Evolutionary conservation across 345 rosid species (phyloP), one percentile per base, ranked within the genome.

Genomic region (Boechera retrofracta): DNA sequence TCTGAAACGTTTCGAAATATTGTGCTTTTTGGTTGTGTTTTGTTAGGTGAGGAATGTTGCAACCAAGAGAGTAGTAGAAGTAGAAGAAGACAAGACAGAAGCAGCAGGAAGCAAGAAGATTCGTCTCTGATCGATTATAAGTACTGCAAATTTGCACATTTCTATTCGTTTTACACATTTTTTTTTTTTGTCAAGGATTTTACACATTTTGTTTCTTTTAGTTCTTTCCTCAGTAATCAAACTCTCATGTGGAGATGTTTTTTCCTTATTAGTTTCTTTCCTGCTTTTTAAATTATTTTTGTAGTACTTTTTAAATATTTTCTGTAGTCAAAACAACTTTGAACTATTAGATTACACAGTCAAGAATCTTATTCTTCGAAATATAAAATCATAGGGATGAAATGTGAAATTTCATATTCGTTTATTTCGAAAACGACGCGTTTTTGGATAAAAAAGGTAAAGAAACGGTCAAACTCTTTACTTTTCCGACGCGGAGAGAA

Each of bases 401-500:
- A 42, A 42, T 1, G 4, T 8, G 3, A 29, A 64, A 15, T 9
- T 8, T 4, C 7, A 63, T n/a, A 7, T 64, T 18, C 15, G 29
- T 60, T 60, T 16, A 0, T 39, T 18, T 1, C 11, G 8, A 62
- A 10, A 54, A 64, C 54, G 60, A 45, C 29, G 32, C 76, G 76
- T 71, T 56, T 70, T 70, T 13, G 5, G 18, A 15, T 1, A 10
- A 15, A 52, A 35, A 45, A 1, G 24, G 1, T 9, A 64, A 64
- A n/a, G 76, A 78, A 72, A 39, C 64, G 81, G 81, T 72, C 77
- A 67, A 78, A 42, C 49, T 11, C 77, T 72, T 38, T 49, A 66
- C 74, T 72, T 66, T 52, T 2, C 78, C 70, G 81, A 73, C 81
- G 74, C 81, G 77, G 74, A 57, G 66, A 38, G 74, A 67, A 65